Percentiles rank a stretch among this genome's conserved stretches.
These are phyloP conservation scores for Skeletonema grethae DNA, from an alignment of 108 stramenopile species.

Conservation along the genomic window DNA sequence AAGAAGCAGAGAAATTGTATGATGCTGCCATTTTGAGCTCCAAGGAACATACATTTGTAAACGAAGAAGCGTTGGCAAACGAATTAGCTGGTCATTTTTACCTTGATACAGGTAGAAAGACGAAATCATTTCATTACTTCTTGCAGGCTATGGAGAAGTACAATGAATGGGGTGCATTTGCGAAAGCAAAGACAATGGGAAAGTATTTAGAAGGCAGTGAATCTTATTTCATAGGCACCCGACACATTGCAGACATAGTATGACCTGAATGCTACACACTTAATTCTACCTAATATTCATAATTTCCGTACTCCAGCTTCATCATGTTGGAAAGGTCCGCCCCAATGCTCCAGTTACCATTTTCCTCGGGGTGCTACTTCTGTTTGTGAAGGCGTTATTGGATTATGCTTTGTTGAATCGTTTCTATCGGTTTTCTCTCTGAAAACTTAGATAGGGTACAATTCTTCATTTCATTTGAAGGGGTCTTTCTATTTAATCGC, in stretches of 20 bases:
- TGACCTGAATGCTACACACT: neutral
- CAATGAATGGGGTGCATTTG: slow-evolving; percentile 28
- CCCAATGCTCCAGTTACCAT: too few species aligned
- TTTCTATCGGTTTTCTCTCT: too few species aligned
- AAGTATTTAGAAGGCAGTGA: neutral
- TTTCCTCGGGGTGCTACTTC: too few species aligned
- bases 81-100: slow-evolving; percentile 27
- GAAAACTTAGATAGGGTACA: too few species aligned
- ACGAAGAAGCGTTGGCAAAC: slow-evolving; percentile 20
- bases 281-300: too few species aligned
- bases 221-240: neutral
- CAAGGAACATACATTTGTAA: slow-evolving; percentile 9
- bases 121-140: slow-evolving; percentile 4
- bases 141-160: slow-evolving; percentile 7
- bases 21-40: slow-evolving; percentile 19
- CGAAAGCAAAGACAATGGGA: neutral
- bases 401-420: too few species aligned
- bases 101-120: slow-evolving; percentile 1
- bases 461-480: too few species aligned
- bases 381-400: too few species aligned
- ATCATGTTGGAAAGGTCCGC: too few species aligned
- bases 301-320: too few species aligned
- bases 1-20: slow-evolving; percentile 8
- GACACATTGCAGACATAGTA: neutral
- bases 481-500: too few species aligned